These are phyloP conservation scores for Sodiomyces alkalinus DNA, from an alignment of 2,329 filamentous ascomycete species.

Conservation along the genomic window DNA sequence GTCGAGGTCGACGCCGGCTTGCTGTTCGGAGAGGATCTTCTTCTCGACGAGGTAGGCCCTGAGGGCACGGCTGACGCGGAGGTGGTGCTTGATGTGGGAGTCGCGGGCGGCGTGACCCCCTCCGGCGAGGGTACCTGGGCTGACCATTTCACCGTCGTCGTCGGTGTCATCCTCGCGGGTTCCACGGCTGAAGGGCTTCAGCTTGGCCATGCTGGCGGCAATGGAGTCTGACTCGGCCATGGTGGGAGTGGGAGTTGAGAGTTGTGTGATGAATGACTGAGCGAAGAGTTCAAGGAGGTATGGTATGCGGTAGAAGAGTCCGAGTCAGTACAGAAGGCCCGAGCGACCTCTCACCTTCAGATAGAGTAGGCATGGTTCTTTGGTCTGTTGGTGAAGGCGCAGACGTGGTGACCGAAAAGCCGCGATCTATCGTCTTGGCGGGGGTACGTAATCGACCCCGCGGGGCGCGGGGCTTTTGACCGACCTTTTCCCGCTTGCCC, in stretches of 20 bases:
- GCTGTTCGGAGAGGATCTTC: conserved; percentile 29
- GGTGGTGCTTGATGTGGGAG: conserved; percentile 32
- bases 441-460: no score
- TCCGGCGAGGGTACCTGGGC: conserved; percentile 35
- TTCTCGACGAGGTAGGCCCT: conserved; percentile 39
- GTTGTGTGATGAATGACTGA: not conserved
- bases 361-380: no score
- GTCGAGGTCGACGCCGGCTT: conserved; percentile 27
- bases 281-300: no score
- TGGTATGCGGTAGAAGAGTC: no score
- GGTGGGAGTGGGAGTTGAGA: not conserved
- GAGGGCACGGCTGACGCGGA: conserved; percentile 44
- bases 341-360: not conserved
- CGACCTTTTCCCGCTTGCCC: no score
- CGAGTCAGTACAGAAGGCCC: not conserved
- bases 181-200: conserved; percentile 21
- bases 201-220: conserved; percentile 14
- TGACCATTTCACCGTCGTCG: conserved; percentile 36
- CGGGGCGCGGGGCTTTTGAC: no score
- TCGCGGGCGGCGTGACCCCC: conserved; percentile 39
- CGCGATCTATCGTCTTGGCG: no score
- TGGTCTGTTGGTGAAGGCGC: no score
- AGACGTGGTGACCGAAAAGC: no score
- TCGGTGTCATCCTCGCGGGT: conserved; percentile 26
- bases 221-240: conserved; percentile 4